A percentile compares a stretch with the other conserved stretches of the same genome.
Evolutionary conservation across 108 stramenopile genomes (phyloP).

Genomic region (Aureococcus anophagefferens): DNA sequence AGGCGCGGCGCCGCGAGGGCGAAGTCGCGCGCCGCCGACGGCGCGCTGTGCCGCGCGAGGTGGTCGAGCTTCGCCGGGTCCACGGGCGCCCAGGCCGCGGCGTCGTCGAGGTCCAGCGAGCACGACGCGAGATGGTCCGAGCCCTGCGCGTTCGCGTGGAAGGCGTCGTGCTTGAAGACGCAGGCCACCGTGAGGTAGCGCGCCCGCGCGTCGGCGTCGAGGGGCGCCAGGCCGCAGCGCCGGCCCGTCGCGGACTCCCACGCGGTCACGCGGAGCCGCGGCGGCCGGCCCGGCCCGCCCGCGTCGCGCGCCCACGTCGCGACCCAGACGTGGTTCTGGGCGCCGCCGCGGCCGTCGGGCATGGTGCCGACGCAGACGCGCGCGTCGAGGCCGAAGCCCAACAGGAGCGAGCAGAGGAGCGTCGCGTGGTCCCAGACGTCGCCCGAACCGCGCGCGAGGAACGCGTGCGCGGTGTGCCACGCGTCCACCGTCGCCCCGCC

Average conservation of each 20-base stretch:
- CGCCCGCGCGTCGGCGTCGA: background rate
- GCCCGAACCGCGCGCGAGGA: conserved; percentile 23
- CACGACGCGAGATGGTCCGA: conserved; percentile 14
- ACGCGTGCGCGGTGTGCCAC: conserved; percentile 36
- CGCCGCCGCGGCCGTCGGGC: conserved; percentile 9
- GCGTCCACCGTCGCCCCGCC: conserved; percentile 11
- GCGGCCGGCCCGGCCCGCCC: background rate
- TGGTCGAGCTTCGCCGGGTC: conserved; percentile 14
- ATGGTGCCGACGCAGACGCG: conserved; percentile 36
- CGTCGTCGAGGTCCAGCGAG: conserved; percentile 22
- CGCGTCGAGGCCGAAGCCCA: conserved; percentile 41
- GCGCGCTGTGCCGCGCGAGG: background rate
- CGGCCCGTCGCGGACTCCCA: background rate
- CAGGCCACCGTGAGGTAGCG: conserved; percentile 26
- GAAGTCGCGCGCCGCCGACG: conserved; percentile 10
- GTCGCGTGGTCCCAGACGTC: conserved; percentile 40
- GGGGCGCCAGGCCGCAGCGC: background rate
- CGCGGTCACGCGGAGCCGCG: conserved; percentile 4
- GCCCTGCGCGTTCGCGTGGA: conserved; percentile 37
- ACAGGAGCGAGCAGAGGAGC: conserved; percentile 37
- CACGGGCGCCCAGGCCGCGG: conserved; percentile 28
- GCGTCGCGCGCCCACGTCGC: conserved; percentile 2
- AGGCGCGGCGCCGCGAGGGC: conserved; percentile 12
- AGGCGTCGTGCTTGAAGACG: conserved; percentile 31
- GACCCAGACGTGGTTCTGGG: conserved; percentile 9